Base-by-base conservation (phyloP, 2,329 filamentous ascomycete species). In the Apiospora sp. region DNA sequence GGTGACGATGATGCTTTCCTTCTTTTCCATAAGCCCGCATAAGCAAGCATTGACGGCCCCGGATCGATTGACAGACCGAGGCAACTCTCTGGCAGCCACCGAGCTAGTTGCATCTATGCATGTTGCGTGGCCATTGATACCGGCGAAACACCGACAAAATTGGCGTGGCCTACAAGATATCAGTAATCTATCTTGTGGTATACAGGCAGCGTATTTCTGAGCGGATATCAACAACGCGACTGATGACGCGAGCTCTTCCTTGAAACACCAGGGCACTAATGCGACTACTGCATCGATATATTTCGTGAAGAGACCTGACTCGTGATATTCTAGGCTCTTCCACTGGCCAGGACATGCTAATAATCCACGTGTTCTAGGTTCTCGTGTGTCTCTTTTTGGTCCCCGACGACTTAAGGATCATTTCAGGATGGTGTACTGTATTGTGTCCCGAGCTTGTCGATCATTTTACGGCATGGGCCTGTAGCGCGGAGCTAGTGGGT, bases 21-120 rank as follows among this genome's bases (percentile, higher is more conserved):
- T 10, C 6, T 41, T 41, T 34, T 22, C 54, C 14, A 37, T 37
- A 19, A 61, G 34, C 27, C 54, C 54, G 54, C 27, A 61, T 37
- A 61, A 61, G 54, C 27, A 61, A 61, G 27, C 54, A 61, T 34
- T 12, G 54, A 22, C 30, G 54, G 13, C 54, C 51, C 51, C 51
- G 30, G 4, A 22, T 7, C 27, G 51, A 34, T 19, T 34, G 30
- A 37, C 30, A 37, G 30, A 61, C 54, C 54, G 54, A 61, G 54
- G 54, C 16, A 34, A 37, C 27, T 37, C 54, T 61, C 16, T 22
- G 30, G 54, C 30, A 37, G 54, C 54, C 58, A 64, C 8, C 30
- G 5, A 64, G 19, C 58, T 64, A 34, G 27, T 61, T 34, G 27
- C 3, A 16, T 19, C 19, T 37, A 61, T 61, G 54, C 54, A 34